Base-by-base conservation (phyloP, 2,329 filamentous ascomycete species). In the Thelonectria discophora region DNA sequence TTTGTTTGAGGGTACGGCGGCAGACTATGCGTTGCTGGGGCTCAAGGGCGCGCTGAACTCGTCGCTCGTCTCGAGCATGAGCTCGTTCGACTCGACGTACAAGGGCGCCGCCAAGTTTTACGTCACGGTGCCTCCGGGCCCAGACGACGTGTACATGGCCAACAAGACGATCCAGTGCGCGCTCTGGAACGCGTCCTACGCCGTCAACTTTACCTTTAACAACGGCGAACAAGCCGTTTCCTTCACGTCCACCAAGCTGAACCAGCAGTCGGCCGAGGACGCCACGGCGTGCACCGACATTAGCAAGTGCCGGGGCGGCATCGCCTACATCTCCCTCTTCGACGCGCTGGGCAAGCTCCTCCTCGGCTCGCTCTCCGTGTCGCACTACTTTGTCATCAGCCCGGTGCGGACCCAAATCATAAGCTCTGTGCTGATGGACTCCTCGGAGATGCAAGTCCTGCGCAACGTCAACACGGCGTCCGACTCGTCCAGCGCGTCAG, bases 351-450 rank as follows among this genome's bases (percentile, higher is more conserved):
- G 62, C 0, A 51, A 17, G n/a, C 37, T 64, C 1, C n/a, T 64
- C 1, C 21, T 62, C 15, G 62, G 62, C 1, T 53, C 3, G 4
- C 24, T 64, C 2, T 12, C 18, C 0, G n/a, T 20, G 2, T 54
- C 62, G 0, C 58, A 64, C 13, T 62, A 62, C 0, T 58, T 58
- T 1, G 43, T 13, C 7, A 48, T 58, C 13, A 17, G 2, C 5
- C 6, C 58, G 1, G 24, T 6, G 0, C 17, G 21, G 12, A 62
- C 58, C 1, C 62, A 51, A n/a, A 42, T 64, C 10, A 50, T 48
- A 5, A 58, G 46, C 12, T 45, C 62, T 3, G 20, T 62, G 42
- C 49, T 64, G 6, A 62, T 64, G 54, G 48, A 64, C 12, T 15
- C 62, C n/a, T 13, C 37, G n/a, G 58, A 64, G 11, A 51, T 64